Evolutionary conservation across 106 monocot species (phyloP).

Genomic region (Phalaenopsis aphrodite): DNA sequence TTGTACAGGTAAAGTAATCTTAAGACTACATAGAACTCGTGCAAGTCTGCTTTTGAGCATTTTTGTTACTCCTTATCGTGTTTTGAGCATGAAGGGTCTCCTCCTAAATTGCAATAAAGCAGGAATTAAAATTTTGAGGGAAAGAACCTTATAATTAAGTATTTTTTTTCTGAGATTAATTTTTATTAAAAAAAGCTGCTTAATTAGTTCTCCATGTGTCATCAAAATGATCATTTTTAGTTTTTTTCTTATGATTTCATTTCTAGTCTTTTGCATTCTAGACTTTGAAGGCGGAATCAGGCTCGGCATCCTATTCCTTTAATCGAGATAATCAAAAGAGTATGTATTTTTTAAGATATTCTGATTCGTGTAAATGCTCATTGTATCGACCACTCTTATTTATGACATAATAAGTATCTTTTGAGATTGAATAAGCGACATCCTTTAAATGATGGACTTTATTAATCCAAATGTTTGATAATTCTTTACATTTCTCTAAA

Average conservation of each 20-base stretch:
- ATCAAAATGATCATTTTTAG: background rate
- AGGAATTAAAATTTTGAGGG: background rate
- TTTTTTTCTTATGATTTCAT: background rate
- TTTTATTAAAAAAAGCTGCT: background rate
- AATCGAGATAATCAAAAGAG: background rate
- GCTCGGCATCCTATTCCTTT: background rate
- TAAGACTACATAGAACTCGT: background rate
- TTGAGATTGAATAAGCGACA: no score
- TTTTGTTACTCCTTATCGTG: background rate
- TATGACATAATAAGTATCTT: no score
- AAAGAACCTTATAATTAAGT: background rate
- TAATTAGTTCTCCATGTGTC: background rate
- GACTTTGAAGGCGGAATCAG: background rate
- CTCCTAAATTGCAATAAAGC: background rate
- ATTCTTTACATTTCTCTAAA: no score
- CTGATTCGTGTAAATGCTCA: no score
- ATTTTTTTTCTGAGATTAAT: background rate
- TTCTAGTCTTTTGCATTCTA: background rate
- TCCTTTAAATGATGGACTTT: no score
- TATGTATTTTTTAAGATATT: no score
- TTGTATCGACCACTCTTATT: no score
- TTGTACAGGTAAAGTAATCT: slow-evolving; percentile 26
- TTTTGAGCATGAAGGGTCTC: background rate
- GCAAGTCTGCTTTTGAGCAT: background rate
- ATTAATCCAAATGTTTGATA: no score